A percentile compares a stretch with the other conserved stretches of the same genome.
Evolutionary conservation across 805 yeast genomes (phyloP).

Genomic region (Ogataea dorogensis): DNA sequence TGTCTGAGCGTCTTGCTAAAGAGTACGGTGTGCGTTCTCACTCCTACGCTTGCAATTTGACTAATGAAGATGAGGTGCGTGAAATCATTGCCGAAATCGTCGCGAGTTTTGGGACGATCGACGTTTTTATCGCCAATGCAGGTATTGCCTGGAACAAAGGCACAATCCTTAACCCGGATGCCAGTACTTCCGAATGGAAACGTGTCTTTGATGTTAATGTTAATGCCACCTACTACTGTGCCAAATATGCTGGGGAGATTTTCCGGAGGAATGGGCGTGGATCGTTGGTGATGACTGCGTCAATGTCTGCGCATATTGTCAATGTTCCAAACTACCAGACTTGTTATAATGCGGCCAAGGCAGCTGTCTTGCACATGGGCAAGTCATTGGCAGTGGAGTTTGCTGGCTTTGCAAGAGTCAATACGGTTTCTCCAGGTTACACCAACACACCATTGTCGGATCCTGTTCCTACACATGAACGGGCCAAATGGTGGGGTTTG

Average conservation of each 20-base stretch:
- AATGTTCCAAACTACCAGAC: slow-evolving; percentile 49
- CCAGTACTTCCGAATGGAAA: slow-evolving; percentile 25
- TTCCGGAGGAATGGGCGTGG: slow-evolving; percentile 46
- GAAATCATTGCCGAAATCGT: slow-evolving; percentile 31
- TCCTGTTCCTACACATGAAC: slow-evolving; percentile 16
- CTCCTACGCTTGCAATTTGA: slow-evolving; percentile 64
- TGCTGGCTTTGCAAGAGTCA: slow-evolving; percentile 47
- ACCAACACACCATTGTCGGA: slow-evolving; percentile 41
- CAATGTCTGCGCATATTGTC: slow-evolving; percentile 50
- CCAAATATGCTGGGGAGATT: slow-evolving; percentile 43
- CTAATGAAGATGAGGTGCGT: slow-evolving; percentile 36
- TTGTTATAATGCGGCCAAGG: slow-evolving; percentile 44
- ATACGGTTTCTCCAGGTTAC: slow-evolving; percentile 48
- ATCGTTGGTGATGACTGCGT: slow-evolving; percentile 47
- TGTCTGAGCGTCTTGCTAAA: slow-evolving; percentile 54
- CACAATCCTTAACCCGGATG: slow-evolving; percentile 39
- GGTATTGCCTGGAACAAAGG: slow-evolving; percentile 36
- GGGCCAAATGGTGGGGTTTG: slow-evolving; percentile 32
- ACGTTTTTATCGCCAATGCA: slow-evolving; percentile 43
- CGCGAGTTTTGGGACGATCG: slow-evolving; percentile 33
- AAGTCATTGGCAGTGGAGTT: slow-evolving; percentile 45
- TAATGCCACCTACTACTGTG: slow-evolving; percentile 47
- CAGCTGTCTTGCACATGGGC: slow-evolving; percentile 44
- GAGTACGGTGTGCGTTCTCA: slow-evolving; percentile 59
- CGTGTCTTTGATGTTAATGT: slow-evolving; percentile 46